Evolutionary conservation across 2,329 filamentous ascomycete genomes (phyloP).

Genomic region (Xylaria sp.): DNA sequence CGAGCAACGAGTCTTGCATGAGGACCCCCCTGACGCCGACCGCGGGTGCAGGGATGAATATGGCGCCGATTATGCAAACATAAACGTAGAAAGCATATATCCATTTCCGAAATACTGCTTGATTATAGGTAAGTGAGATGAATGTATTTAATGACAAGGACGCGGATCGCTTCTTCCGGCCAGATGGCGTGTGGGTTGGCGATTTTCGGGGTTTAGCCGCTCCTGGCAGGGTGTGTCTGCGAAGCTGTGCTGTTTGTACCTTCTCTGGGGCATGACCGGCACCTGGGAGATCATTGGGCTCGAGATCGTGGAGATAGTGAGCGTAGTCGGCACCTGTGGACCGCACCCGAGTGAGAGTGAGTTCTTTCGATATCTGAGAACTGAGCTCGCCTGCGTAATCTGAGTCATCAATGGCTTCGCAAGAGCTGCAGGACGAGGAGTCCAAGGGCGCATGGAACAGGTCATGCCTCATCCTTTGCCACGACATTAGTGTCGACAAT

Average conservation of each 20-base stretch:
- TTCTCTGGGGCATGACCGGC: conserved; percentile 21
- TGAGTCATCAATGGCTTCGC: conserved; percentile 40
- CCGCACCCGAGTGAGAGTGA: conserved; percentile 30
- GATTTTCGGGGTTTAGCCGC: conserved; percentile 46
- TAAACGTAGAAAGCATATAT: conserved; percentile 84
- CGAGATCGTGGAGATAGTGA: conserved; percentile 10
- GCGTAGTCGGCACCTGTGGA: conserved; percentile 28
- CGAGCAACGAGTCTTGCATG: conserved; percentile 66
- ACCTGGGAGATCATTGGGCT: conserved; percentile 4
- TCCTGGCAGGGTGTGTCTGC: conserved; percentile 61
- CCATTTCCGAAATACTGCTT: conserved; percentile 81
- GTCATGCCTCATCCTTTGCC: conserved; percentile 53
- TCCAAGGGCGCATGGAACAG: conserved; percentile 42
- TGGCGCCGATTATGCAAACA: conserved; percentile 64
- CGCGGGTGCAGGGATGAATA: conserved; percentile 57
- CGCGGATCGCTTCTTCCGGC: conserved; percentile 68
- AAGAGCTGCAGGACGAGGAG: conserved; percentile 42
- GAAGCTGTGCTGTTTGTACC: conserved; percentile 26
- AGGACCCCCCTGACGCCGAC: conserved; percentile 75
- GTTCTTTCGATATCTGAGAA: conserved; percentile 15
- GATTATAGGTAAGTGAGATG: conserved; percentile 77
- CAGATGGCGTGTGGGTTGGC: conserved; percentile 63
- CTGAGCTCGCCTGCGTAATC: conserved; percentile 36
- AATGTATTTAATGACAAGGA: conserved; percentile 73
- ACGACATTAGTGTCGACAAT: conserved; percentile 50